These are phyloP conservation scores for Sporothrix phasma DNA, from an alignment of 2,329 filamentous ascomycete genomes.

Conservation along the genomic window DNA sequence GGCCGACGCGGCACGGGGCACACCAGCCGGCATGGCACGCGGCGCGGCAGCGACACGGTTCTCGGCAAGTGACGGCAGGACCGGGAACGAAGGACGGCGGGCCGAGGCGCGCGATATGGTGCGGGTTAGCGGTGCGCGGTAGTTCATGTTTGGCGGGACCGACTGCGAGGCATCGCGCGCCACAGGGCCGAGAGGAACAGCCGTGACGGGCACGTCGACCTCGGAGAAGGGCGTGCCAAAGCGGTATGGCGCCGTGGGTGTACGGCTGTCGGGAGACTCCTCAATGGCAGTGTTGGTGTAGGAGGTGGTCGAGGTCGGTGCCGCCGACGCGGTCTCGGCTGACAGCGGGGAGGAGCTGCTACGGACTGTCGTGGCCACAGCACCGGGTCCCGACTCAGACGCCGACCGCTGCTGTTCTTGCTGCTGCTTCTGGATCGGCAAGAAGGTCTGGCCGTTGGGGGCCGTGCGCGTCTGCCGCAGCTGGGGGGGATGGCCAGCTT, in stretches of 20 bases:
- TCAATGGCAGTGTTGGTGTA: slow-evolving; percentile 20
- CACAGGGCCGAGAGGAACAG: slow-evolving; percentile 59
- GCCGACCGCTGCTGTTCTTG: neutral
- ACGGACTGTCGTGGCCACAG: neutral
- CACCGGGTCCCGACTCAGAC: neutral
- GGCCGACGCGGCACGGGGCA: slow-evolving; percentile 15
- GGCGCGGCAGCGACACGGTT: slow-evolving; percentile 35
- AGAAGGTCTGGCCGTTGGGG: neutral
- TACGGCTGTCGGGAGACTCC: slow-evolving; percentile 17
- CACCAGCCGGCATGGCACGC: slow-evolving; percentile 21
- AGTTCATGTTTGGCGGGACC: slow-evolving; percentile 89
- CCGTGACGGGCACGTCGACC: slow-evolving; percentile 76
- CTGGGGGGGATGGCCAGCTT: slow-evolving; percentile 48
- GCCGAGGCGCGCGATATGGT: slow-evolving; percentile 46
- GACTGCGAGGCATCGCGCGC: slow-evolving; percentile 76
- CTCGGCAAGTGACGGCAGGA: slow-evolving; percentile 62
- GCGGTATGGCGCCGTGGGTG: slow-evolving; percentile 53
- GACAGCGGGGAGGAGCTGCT: slow-evolving; percentile 5
- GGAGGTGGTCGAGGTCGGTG: slow-evolving; percentile 13
- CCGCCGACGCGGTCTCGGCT: slow-evolving; percentile 10
- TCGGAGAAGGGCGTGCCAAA: slow-evolving; percentile 84
- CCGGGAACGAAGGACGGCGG: slow-evolving; percentile 57
- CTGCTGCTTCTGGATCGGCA: neutral
- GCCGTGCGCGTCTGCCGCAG: slow-evolving; percentile 9
- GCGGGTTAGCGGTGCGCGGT: slow-evolving; percentile 40